Percentiles rank a stretch among this genome's conserved stretches.
These are phyloP conservation scores for Neurospora tetraspora DNA, from an alignment of 495 filamentous ascomycete species.

Conservation along the genomic window DNA sequence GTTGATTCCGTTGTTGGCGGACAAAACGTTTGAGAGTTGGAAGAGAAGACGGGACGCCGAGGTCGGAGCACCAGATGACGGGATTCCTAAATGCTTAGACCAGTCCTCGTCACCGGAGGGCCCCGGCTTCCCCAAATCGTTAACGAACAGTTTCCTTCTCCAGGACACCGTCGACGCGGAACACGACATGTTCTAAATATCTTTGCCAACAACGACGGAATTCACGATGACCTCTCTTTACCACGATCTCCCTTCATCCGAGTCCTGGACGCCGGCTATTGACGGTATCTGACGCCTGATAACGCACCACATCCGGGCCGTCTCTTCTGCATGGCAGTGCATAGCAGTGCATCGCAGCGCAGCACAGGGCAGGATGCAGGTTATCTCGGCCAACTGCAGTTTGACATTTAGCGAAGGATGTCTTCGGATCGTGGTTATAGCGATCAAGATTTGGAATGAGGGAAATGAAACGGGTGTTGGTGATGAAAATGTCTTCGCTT, in stretches of 20 bases:
- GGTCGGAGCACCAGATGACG: not conserved
- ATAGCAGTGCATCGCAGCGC: not conserved
- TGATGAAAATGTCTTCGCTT: not conserved
- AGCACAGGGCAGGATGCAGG: not conserved
- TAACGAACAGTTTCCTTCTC: not conserved
- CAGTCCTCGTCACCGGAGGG: too few species aligned
- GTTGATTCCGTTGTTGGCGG: not conserved
- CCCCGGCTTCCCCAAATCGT: not conserved
- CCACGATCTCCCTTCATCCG: not conserved
- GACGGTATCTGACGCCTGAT: not conserved
- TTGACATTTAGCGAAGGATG: not conserved
- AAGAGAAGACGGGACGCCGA: not conserved
- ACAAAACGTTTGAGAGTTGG: not conserved
- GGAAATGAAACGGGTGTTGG: too few species aligned
- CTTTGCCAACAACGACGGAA: not conserved
- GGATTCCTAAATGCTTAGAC: too few species aligned
- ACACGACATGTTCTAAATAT: too few species aligned
- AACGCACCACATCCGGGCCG: not conserved
- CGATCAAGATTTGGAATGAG: not conserved
- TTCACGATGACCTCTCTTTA: not conserved
- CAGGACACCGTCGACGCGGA: not conserved
- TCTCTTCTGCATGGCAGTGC: not conserved
- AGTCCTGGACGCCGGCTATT: not conserved
- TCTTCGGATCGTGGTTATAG: not conserved
- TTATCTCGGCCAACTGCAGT: not conserved